Conservation (phyloP, 2,329 filamentous ascomycete species). For the Hymenoscyphus albidus region DNA sequence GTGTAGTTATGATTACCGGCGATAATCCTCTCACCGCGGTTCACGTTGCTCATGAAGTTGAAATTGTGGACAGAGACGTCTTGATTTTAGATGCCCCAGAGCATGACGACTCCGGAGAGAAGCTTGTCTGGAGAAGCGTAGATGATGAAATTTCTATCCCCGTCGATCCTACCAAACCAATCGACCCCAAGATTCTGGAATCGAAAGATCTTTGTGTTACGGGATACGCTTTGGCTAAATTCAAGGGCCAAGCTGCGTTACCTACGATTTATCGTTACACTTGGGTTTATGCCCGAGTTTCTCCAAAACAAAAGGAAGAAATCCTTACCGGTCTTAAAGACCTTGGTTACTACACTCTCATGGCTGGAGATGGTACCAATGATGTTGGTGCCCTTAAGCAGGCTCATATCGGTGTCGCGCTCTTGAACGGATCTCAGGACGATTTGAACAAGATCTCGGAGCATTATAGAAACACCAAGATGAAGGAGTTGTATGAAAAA, state of each 20-base stretch:
- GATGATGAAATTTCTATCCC: conserved; percentile 85
- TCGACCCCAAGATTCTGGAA: conserved; percentile 76
- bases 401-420: conserved; percentile 92
- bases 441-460: conserved; percentile 90
- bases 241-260: conserved; percentile 75
- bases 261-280: conserved; percentile 76
- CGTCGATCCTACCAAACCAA: conserved; percentile 75
- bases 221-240: conserved; percentile 86
- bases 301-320: conserved; percentile 97
- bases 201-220: conserved; percentile 93
- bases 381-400: conserved; percentile 97
- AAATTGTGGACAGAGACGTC: conserved; percentile 94
- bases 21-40: conserved; percentile 96
- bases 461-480: conserved; percentile 88
- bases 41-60: conserved; percentile 90
- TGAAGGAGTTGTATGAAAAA: conserved; percentile 99
- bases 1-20: conserved; percentile 98
- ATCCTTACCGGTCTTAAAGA: conserved; percentile 96
- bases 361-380: conserved; percentile 98
- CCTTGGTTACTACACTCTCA: conserved; percentile 94
- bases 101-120: conserved; percentile 74
- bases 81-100: conserved; percentile 94
- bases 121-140: conserved; percentile 89
- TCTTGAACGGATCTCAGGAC: conserved; percentile 90
- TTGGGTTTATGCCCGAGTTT: conserved; percentile 98